Base-by-base conservation (phyloP, 305 asterid species). In the Rubia tinctorum region DNA sequence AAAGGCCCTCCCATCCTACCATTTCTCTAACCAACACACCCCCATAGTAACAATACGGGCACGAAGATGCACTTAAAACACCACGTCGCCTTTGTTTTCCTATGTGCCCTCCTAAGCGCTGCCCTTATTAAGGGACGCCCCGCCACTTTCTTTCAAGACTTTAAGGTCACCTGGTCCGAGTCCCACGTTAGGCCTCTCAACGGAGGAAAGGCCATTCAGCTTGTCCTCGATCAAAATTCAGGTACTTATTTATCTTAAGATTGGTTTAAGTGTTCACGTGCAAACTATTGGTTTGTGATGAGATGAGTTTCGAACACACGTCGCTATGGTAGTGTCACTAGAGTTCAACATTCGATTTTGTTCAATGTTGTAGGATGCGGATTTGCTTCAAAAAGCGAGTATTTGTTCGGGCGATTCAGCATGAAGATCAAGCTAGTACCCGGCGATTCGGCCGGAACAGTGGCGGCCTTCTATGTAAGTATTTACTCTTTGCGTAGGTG, bases 391-490 rank as follows among this genome's bases (percentile, higher is more conserved):
- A 87, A 82, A 74, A 77, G 78, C 43, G 75, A 80, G 56, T 91
- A 93, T 66, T 73, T 91, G 58, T 91, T 86, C 68, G 97, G 98
- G 53, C 88, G 87, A 6, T 84, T 93, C 37, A 86, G 94, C 80
- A 89, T 93, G 94, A 91, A 84, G 89, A 91, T 93, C 87, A 93
- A 93, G 89, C 96, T 93, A n/a, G 79, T 93, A 15, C 94, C 93
- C 0, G 97, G 97, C 9, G 98, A 93, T 77, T 93, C 98, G 2
- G 97, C 98, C 0, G 97, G 98, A 77, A 93, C 97, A 1, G 98
- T 93, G 78, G 83, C 98, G 0, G 96, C 98, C 51, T 93, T 93
- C 74, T 89, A 91, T 42, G 97, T 89, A 85, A 53, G 59, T 17
- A 53, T n/a, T n/a, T 53, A 18, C 59, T 53, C 22, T 15, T 8